These are phyloP conservation scores for Daldinia vernicosa DNA, from an alignment of 495 filamentous ascomycete species.

Conservation along the genomic window DNA sequence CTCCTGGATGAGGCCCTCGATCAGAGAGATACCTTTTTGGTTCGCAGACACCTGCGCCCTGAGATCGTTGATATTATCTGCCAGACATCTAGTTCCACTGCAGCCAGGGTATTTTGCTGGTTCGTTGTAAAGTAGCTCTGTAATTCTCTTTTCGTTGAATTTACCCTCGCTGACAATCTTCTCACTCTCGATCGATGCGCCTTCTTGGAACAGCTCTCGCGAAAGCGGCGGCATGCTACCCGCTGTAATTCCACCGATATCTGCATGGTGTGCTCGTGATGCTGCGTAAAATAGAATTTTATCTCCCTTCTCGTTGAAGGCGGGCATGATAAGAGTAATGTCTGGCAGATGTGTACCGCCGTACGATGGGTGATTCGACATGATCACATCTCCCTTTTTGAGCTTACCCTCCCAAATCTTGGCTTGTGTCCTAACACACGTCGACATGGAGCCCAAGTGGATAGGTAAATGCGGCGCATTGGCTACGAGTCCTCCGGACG, in stretches of 20 bases:
- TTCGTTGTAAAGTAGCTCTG: constrained; percentile 81
- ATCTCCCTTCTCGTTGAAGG: constrained; percentile 77
- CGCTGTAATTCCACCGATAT: constrained; percentile 95
- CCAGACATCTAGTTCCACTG: constrained; percentile 86
- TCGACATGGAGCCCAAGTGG: constrained; percentile 91
- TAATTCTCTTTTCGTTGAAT: constrained; percentile 89
- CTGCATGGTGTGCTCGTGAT: constrained; percentile 93
- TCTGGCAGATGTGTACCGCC: constrained; percentile 86
- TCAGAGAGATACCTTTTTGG: constrained; percentile 93
- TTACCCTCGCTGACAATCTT: constrained; percentile 90
- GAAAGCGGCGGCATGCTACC: constrained; percentile 98
- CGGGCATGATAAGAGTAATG: constrained; percentile 93
- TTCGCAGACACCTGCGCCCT: constrained; percentile 97
- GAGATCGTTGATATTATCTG: constrained; percentile 94
- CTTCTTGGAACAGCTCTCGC: constrained; percentile 92
- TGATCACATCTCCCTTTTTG: constrained; percentile 90
- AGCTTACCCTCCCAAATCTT: constrained; percentile 92
- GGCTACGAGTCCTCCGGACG: constrained; percentile 88
- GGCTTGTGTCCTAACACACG: constrained; percentile 91
- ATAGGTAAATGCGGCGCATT: constrained; percentile 96
- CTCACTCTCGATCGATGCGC: constrained; percentile 91
- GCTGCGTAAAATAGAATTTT: constrained; percentile 97
- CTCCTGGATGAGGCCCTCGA: constrained; percentile 82
- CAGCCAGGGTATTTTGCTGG: constrained; percentile 88
- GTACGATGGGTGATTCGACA: constrained; percentile 94